Conservation (phyloP, 31 red algal species). For the Asparagopsis taxiformis region DNA sequence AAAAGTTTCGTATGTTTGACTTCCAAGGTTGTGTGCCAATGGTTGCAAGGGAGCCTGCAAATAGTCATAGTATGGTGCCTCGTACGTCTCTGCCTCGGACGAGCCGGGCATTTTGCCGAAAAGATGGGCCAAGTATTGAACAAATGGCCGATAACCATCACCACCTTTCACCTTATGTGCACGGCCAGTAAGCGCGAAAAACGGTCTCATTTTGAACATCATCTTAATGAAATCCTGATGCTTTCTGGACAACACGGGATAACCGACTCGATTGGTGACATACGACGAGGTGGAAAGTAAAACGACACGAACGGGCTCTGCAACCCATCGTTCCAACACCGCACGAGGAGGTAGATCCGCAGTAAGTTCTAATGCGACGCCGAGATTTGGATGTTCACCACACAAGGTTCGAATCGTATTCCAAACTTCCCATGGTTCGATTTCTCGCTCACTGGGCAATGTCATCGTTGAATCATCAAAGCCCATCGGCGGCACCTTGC, state of each 20-base stretch:
- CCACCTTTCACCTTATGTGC: slow-evolving; percentile 78
- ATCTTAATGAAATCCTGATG: slow-evolving; percentile 82
- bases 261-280: slow-evolving; percentile 76
- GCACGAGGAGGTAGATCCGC: slow-evolving; percentile 60
- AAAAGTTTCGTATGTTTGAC: slow-evolving; percentile 94
- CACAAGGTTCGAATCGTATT: slow-evolving; percentile 88
- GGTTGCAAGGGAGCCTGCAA: slow-evolving; percentile 91
- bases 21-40: slow-evolving; percentile 84
- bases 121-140: slow-evolving; percentile 90
- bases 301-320: slow-evolving; percentile 81
- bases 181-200: slow-evolving; percentile 65
- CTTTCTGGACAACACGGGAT: slow-evolving; percentile 83
- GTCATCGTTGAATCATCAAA: slow-evolving; percentile 46
- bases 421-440: slow-evolving; percentile 89
- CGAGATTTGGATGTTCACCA: slow-evolving; percentile 71
- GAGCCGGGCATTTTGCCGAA: slow-evolving; percentile 87
- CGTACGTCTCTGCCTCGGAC: slow-evolving; percentile 72
- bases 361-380: slow-evolving; percentile 80
- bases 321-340: slow-evolving; percentile 76
- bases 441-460: slow-evolving; percentile 46
- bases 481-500: slow-evolving; percentile 51
- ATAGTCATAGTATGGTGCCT: slow-evolving; percentile 92
- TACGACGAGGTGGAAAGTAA: slow-evolving; percentile 77
- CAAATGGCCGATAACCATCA: slow-evolving; percentile 86
- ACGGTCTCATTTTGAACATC: slow-evolving; percentile 83